Evolutionary conservation across 1,139 yeast species (phyloP), one percentile per base, ranked within the genome.

Genomic region (Yamadazyma sp.): DNA sequence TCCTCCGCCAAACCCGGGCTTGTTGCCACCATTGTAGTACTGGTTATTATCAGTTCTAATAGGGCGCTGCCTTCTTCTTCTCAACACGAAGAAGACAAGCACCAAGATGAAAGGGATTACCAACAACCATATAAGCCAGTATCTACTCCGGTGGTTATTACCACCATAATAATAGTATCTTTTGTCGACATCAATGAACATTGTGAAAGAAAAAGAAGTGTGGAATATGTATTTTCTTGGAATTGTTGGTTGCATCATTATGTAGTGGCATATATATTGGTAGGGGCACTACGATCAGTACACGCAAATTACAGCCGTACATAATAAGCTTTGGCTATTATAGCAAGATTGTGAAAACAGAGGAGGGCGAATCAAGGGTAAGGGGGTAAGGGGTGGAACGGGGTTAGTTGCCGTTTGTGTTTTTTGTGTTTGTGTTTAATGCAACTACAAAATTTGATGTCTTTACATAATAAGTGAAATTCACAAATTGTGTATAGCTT

Each of bases 111-210:
- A 17, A 5, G 47, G 47, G 12, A 44, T 33, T 4, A 31, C 26
- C 11, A 44, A 8, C 10, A 44, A 35, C 43, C 43, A 44, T 9
- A 44, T 33, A 11, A 41, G 37, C 47, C 47, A 44, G 11, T 26
- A 44, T n/a, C 34, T 20, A 8, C 31, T 24, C 25, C 22, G 26
- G 17, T 27, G 18, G 17, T 29, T 28, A 24, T 30, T 8, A n/a
- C n/a, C n/a, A n/a, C n/a, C n/a, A 22, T 34, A 30, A 20, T 41
- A 44, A 20, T 34, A 40, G 17, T 37, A 40, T 32, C 45, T 37
- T 20, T 40, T 42, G 12, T 39, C 42, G 17, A 39, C 14, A 9
- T 17, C 31, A 27, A 27, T 6, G 16, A 34, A 31, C 38, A 38
- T 38, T 12, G 14, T 33, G 4, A 34, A 28, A 12, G 10, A 27